Evolutionary conservation across 306 rosid species (phyloP), one percentile per base, ranked within the genome.

Genomic region (Acacia melanoxylon): DNA sequence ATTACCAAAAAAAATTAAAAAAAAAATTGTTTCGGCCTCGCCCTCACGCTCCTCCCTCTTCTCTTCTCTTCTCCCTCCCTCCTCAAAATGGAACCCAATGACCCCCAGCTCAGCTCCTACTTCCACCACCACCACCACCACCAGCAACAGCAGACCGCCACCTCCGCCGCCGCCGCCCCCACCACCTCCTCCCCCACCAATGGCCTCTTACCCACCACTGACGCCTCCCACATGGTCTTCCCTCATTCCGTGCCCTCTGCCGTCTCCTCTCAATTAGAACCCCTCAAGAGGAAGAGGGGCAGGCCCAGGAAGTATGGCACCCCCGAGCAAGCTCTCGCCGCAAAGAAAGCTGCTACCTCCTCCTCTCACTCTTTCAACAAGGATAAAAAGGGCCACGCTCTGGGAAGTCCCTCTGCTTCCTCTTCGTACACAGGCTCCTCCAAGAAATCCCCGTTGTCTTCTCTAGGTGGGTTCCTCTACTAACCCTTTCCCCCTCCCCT

Each of bases 311-410:
- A 92, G 87, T 92, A 92, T 69, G 88, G 89, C 9, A 88, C 94
- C 19, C 97, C 97, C 5, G 97, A 92, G 65, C 91, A 90, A 78
- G 97, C 97, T 69, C 74, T 90, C 17, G 97, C 97, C 11, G 97
- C 97, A 0, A 89, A 87, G 88, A 91, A 88, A 82, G 91, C 93
- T 7, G 69, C 84, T 13, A 85, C 96, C 72, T 74, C 93, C 72
- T 86, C 93, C 74, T 87, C 96, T 79, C 91, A 91, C 84, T 84
- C 91, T 17, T 82, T 81, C 31, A 74, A 90, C 45, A 89, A 73
- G 87, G 93, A 86, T 9, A 91, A 82, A 77, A 89, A 85, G 86
- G 85, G 84, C 81, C 85, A 83, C 22, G 78, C 72, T 33, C 20
- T 81, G 42, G 76, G 56, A 13, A 33, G 77, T 72, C 45, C 54